Evolutionary conservation across 139 green algal genomes (phyloP).

Genomic region (Closterium sp.): DNA sequence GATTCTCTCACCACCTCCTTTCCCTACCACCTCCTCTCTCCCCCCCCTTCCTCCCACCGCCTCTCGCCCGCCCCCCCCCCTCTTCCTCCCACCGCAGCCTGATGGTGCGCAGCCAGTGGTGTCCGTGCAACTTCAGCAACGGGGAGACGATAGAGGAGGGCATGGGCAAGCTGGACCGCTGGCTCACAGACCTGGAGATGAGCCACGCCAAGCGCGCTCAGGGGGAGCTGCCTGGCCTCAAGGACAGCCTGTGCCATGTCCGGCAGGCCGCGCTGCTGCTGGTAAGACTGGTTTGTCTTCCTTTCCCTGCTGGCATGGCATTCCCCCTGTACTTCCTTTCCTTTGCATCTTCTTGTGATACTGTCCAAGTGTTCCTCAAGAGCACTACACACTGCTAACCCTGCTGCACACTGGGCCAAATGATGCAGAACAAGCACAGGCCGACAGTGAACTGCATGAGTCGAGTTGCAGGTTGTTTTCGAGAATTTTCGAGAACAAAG

Average conservation of each 20-base stretch:
- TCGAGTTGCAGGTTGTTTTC: too few species aligned
- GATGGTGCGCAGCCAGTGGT: slow-evolving; percentile 21
- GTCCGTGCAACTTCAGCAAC: slow-evolving; percentile 33
- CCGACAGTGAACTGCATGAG: background rate
- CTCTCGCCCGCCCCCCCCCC: too few species aligned
- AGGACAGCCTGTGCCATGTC: slow-evolving; percentile 19
- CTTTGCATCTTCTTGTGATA: too few species aligned
- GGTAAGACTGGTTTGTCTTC: background rate
- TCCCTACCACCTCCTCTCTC: background rate
- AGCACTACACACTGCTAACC: too few species aligned
- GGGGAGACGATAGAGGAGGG: slow-evolving; percentile 9
- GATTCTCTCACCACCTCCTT: too few species aligned
- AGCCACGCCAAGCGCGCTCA: background rate
- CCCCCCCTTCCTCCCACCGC: background rate
- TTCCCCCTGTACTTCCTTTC: too few species aligned
- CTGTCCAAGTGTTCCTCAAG: too few species aligned
- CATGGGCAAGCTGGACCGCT: slow-evolving; percentile 2
- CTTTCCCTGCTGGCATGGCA: too few species aligned
- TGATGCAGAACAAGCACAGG: too few species aligned
- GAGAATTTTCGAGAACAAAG: background rate
- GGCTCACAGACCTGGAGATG: background rate
- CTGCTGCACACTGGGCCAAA: background rate
- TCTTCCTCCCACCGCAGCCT: background rate
- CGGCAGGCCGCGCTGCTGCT: slow-evolving; percentile 7
- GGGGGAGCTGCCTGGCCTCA: background rate